These are phyloP conservation scores for Diaporthe sp. DNA, from an alignment of 2,329 filamentous ascomycete species.

Conservation along the genomic window DNA sequence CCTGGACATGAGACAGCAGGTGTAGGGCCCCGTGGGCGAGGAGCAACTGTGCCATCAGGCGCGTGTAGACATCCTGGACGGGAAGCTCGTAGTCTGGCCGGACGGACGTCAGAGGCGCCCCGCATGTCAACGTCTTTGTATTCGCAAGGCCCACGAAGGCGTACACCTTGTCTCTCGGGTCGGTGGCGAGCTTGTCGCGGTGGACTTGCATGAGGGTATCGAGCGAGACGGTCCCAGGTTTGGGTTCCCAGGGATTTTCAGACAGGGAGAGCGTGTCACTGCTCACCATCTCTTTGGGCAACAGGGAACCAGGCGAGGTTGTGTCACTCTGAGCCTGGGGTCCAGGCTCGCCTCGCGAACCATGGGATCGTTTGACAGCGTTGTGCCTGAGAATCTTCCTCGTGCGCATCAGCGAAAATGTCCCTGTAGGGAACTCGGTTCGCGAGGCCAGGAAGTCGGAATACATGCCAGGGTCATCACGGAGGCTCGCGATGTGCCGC, in stretches of 20 bases:
- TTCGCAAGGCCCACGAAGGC: constrained; percentile 37
- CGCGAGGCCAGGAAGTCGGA: constrained; percentile 28
- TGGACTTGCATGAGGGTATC: constrained; percentile 9
- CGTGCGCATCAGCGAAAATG: constrained; percentile 8
- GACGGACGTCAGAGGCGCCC: neutral
- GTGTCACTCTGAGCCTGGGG: too few species aligned
- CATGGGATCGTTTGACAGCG: neutral
- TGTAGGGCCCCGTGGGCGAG: neutral
- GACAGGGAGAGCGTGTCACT: neutral
- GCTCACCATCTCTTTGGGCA: neutral
- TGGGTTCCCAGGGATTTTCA: neutral
- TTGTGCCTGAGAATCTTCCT: neutral
- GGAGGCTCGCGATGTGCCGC: constrained; percentile 12
- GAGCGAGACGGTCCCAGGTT: neutral
- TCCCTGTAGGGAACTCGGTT: neutral
- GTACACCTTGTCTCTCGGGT: constrained; percentile 40
- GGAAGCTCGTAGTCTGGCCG: constrained; percentile 37
- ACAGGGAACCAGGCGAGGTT: neutral
- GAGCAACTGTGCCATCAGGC: neutral
- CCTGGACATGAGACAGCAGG: constrained; percentile 3
- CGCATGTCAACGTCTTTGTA: constrained; percentile 5
- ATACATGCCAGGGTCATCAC: neutral
- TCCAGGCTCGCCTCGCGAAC: too few species aligned
- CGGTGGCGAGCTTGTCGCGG: constrained; percentile 30
- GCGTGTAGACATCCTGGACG: constrained; percentile 9